Evolutionary conservation across 2,329 filamentous ascomycete species (phyloP).

Genomic region (Talaromyces atroroseus): DNA sequence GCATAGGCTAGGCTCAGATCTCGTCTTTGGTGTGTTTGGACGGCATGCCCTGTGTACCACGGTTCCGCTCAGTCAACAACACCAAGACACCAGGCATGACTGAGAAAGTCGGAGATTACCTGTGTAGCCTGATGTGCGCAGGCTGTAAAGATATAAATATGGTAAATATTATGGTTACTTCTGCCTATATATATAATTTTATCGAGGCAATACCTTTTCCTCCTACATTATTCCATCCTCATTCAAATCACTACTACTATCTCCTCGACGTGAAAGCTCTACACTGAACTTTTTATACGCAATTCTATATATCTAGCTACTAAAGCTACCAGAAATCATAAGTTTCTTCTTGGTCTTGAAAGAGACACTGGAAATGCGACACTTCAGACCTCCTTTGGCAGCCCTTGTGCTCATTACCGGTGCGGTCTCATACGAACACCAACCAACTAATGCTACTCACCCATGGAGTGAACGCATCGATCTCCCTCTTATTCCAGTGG

Average conservation of each 20-base stretch:
- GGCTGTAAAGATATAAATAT: background rate
- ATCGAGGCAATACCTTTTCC: background rate
- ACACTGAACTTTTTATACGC: background rate
- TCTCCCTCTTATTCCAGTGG: conserved; percentile 15
- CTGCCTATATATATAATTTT: background rate
- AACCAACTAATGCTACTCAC: conserved; percentile 2
- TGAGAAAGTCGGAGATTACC: background rate
- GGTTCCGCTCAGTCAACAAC: background rate
- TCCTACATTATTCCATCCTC: background rate
- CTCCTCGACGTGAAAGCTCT: background rate
- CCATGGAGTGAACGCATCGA: conserved; percentile 12
- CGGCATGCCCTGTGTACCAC: background rate
- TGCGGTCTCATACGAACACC: background rate
- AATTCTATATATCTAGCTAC: background rate
- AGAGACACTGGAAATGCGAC: background rate
- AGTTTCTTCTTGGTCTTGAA: background rate
- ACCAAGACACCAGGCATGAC: background rate
- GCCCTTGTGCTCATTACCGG: conserved; percentile 4
- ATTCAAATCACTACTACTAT: background rate
- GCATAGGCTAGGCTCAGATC: background rate
- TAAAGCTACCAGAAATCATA: background rate
- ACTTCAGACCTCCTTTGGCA: background rate
- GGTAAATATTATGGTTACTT: background rate
- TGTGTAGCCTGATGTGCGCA: background rate
- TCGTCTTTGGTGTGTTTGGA: background rate